phyloP scores from a whole-genome alignment of 805 yeast genomes.

The Ascoidea tarda region DNA sequence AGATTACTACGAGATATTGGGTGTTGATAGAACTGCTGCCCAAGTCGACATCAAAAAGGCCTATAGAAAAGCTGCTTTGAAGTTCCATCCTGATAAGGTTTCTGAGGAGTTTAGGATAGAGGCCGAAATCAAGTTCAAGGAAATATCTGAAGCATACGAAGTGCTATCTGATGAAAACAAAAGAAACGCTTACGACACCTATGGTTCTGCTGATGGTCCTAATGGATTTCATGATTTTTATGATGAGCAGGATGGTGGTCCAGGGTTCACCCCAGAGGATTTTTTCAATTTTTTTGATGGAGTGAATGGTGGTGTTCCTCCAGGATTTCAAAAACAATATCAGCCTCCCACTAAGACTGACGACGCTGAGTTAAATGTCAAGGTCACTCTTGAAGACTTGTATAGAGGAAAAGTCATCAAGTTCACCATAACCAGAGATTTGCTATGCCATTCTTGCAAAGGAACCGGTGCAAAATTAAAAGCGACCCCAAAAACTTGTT shows the following conservation, averaged over 20 bases:
- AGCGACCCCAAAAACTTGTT: slow-evolving; percentile 44
- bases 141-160: slow-evolving; percentile 78
- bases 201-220: slow-evolving; percentile 28
- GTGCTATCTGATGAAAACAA: slow-evolving; percentile 55
- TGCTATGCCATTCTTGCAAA: slow-evolving; percentile 56
- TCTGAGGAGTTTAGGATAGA: slow-evolving; percentile 45
- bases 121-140: slow-evolving; percentile 74
- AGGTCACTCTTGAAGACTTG: slow-evolving; percentile 56
- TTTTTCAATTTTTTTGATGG: slow-evolving; percentile 57
- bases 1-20: slow-evolving; percentile 48
- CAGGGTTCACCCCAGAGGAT: slow-evolving; percentile 53
- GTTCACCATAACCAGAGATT: slow-evolving; percentile 55
- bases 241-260: slow-evolving; percentile 20
- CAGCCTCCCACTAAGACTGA: slow-evolving; percentile 28
- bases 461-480: slow-evolving; percentile 64
- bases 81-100: slow-evolving; percentile 84
- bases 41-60: slow-evolving; percentile 68
- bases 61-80: slow-evolving; percentile 70
- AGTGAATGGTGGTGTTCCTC: slow-evolving; percentile 19
- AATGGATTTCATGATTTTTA: slow-evolving; percentile 23
- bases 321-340: slow-evolving; percentile 2
- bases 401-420: slow-evolving; percentile 73
- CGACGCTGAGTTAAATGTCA: slow-evolving; percentile 54
- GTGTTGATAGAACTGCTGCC: slow-evolving; percentile 52
- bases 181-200: slow-evolving; percentile 43